Evolutionary conservation across 306 rosid genomes (phyloP), one percentile per base, ranked within the genome.

Genomic region (Oemleria cerasiformis): DNA sequence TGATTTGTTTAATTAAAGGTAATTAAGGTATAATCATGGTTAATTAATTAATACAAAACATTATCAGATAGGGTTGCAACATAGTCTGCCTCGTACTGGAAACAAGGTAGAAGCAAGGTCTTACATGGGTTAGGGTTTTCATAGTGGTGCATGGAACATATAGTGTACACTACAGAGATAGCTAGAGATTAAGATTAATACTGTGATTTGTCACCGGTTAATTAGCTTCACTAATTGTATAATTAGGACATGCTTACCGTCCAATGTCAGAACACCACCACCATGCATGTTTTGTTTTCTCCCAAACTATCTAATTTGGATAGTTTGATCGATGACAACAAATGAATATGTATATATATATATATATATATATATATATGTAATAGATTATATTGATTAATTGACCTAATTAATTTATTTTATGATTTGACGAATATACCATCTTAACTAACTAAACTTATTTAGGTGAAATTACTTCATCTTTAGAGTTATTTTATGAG

Each of bases 101-200:
- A 67, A 49, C 68, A 49, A 49, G 47, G 14, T 67, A 39, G 19
- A 25, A n/a, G 36, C 61, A 60, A 39, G 6, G 34, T 67, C 55
- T 59, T 75, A 38, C 55, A 39, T 17, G 48, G 9, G 6, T 6
- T 51, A 41, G 64, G 23, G 38, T 34, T 11, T 30, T 59, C 20
- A 14, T 11, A 36, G 44, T 34, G 13, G 65, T 20, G 74, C 44
- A 23, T 42, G 65, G 5, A 57, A 56, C 54, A 51, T 9, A 51
- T 17, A 51, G 36, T 30, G 4, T 30, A 30, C 36, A 30, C 36
- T 30, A 30, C 36, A 2, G 36, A 30, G 36, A 30, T 30, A 30
- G 36, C 36, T 30, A 0, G 25, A 56, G 34, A 43, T 8, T 8
- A 54, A 9, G 7, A 60, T 36, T 16, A 16, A 21, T 12, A 23